Base-by-base conservation (phyloP, 257 asterid genomes). In the Penstemon barbatus region DNA sequence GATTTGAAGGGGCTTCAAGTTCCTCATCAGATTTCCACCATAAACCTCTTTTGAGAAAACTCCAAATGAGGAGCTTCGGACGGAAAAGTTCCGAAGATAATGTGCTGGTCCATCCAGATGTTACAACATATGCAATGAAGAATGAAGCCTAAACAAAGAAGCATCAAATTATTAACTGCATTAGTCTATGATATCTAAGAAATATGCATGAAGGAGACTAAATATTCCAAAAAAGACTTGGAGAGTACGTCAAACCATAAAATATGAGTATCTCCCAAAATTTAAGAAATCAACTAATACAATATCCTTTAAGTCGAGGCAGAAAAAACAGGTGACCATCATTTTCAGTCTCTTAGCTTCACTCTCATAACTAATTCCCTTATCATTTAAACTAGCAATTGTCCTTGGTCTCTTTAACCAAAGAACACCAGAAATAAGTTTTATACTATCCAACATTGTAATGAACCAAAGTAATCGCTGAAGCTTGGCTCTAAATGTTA, bases 41-140 rank as follows among this genome's bases (percentile, higher is more conserved):
- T 60, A 84, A 57, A 12, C 18, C 49, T 68, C 70, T 79, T 74
- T 78, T 83, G 53, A 87, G 25, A 62, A 15, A 75, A 71, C 72
- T 83, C 78, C 57, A 72, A 63, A 82, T 1, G 15, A 89, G 77
- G 58, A 73, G 79, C 77, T 75, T 78, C 49, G 81, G 54, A 58
- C 69, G 89, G 71, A 84, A 69, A 77, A 94, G 96, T 73, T 89
- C 89, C 42, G 89, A 62, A 70, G 96, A 75, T 74, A 82, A 72
- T 11, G 85, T 84, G 61, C 80, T 86, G 67, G 99, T 94, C 99
- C 99, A 94, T 73, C 99, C 99, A 68, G 97, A 87, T 52, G 99
- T 94, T 72, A 94, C 97, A 60, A 94, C 97, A 78, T 94, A 94
- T 4, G 99, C 89, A 65, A 91, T 89, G 87, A 93, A 94, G 85